Evolutionary conservation across 176 grass and related monocot species (phyloP), one percentile per base, ranked within the genome.

Genomic region (Stipa capillata): DNA sequence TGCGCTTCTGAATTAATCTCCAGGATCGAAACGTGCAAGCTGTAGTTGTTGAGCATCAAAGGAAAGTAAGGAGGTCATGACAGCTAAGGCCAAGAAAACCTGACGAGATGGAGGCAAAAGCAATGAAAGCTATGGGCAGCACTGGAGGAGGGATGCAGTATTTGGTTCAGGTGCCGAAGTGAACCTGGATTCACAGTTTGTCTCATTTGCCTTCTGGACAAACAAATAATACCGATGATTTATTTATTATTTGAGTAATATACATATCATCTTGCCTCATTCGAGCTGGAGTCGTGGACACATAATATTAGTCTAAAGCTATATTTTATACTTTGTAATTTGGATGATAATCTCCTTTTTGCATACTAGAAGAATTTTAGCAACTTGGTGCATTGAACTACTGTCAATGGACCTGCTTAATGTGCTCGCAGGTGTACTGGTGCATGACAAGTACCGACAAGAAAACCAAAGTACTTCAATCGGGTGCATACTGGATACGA

Each of bases 391-490:
- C 51, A 84, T 29, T 60, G 27, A 43, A 2, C 61, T 76, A 42
- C 18, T 31, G 15, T 21, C 50, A 61, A 20, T 51, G 33, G 62
- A 69, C 61, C 40, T 52, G n/a, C n/a, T n/a, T n/a, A n/a, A n/a
- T 42, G 31, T 81, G 43, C 68, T 80, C 45, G 14, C 76, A 99
- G 96, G 96, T 93, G 15, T 99, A 99, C 44, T 99, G 96, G 96
- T 99, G 92, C 96, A 95, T 50, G 96, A 95, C 61, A 99, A 99
- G 79, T 99, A 99, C 42, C 87, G 92, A 43, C 90, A 59, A 83
- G 92, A 87, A 99, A 95, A 44, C 92, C 96, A 8, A 99, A 99
- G 80, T 99, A 99, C 82, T 99, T 99, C 78, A 99, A 95, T 83
- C 72, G 96, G 47, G 96, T 98, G 69, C 96, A 98, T 82, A 98